These are phyloP conservation scores for Penicillium freii DNA, from an alignment of 2,329 filamentous ascomycete species.

Conservation along the genomic window DNA sequence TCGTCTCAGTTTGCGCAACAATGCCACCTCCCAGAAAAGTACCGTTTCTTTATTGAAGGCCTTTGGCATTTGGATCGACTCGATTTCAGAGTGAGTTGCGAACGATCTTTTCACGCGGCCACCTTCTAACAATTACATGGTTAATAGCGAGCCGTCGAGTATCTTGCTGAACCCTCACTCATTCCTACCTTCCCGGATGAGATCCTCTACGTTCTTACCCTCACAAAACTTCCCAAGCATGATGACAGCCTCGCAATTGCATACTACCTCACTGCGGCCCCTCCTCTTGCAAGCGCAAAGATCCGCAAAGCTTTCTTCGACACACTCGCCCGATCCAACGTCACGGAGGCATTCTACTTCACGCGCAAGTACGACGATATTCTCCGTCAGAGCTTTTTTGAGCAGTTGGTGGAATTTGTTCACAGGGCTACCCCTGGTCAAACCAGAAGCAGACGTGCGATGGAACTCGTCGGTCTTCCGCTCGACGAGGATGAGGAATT, in stretches of 20 bases:
- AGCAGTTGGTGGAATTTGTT: conserved; percentile 61
- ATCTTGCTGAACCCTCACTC: conserved; percentile 75
- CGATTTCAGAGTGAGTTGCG: conserved; percentile 58
- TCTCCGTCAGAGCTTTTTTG: conserved; percentile 64
- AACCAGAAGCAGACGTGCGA: conserved; percentile 54
- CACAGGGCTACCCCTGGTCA: conserved; percentile 45
- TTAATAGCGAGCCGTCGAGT: conserved; percentile 64
- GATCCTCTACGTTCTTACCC: conserved; percentile 68
- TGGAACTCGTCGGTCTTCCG: conserved; percentile 70
- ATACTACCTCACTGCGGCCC: conserved; percentile 74
- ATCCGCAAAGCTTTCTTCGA: conserved; percentile 67
- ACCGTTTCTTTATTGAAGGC: conserved; percentile 77
- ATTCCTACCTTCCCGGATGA: conserved; percentile 81
- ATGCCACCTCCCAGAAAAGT: conserved; percentile 70
- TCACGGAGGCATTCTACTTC: conserved; percentile 73
- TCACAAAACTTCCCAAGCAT: conserved; percentile 53
- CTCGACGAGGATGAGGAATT: conserved; percentile 68
- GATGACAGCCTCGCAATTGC: conserved; percentile 68
- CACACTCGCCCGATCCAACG: conserved; percentile 64
- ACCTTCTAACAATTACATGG: not conserved
- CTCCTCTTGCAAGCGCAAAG: conserved; percentile 63
- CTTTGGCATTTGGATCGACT: conserved; percentile 76
- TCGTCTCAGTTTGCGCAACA: conserved; percentile 59
- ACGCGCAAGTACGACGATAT: conserved; percentile 62
- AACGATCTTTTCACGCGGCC: not conserved